A percentile compares a stretch with the other conserved stretches of the same genome.
Conservation (phyloP, 192 early-diverging fungal genomes). For the Coemansia sp. region DNA sequence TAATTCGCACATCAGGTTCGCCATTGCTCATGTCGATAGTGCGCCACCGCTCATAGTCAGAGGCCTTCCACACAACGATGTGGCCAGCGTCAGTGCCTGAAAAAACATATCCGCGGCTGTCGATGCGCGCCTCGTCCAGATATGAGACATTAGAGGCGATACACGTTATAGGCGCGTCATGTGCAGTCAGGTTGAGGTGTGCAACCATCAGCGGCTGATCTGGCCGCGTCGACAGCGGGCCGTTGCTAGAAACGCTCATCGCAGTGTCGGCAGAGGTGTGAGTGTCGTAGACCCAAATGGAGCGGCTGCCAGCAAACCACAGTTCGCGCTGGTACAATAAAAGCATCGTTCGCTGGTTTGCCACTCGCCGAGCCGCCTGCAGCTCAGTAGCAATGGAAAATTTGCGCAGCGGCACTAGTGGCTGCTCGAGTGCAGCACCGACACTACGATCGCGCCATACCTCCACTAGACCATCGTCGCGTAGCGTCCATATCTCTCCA, state of each 20-base stretch:
- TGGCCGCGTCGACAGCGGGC: slow-evolving; percentile 17
- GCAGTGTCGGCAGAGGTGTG: slow-evolving; percentile 21
- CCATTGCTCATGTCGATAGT: slow-evolving; percentile 51
- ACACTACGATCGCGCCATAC: slow-evolving; percentile 44
- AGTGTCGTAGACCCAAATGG: slow-evolving; percentile 48
- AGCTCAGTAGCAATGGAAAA: slow-evolving; percentile 44
- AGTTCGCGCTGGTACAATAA: slow-evolving; percentile 40
- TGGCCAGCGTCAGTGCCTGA: slow-evolving; percentile 51
- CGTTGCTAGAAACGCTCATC: slow-evolving; percentile 21
- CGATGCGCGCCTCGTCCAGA: slow-evolving; percentile 24
- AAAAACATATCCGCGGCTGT: slow-evolving; percentile 43
- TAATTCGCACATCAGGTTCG: slow-evolving; percentile 33
- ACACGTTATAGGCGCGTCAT: slow-evolving; percentile 45
- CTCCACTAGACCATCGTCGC: slow-evolving; percentile 45
- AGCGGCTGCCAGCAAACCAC: slow-evolving; percentile 51
- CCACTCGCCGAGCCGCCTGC: slow-evolving; percentile 31
- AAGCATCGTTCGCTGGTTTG: slow-evolving; percentile 17
- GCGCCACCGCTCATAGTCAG: slow-evolving; percentile 41
- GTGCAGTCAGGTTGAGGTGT: slow-evolving; percentile 28
- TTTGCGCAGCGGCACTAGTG: slow-evolving; percentile 33
- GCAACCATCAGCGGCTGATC: slow-evolving; percentile 31
- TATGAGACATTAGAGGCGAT: slow-evolving; percentile 43
- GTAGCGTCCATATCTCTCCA: slow-evolving; percentile 54
- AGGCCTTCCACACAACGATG: slow-evolving; percentile 42
- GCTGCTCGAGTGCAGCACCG: slow-evolving; percentile 17